phyloP scores from a whole-genome alignment of 176 grass and related monocot species.

The Hsuehochloa calcarea region DNA sequence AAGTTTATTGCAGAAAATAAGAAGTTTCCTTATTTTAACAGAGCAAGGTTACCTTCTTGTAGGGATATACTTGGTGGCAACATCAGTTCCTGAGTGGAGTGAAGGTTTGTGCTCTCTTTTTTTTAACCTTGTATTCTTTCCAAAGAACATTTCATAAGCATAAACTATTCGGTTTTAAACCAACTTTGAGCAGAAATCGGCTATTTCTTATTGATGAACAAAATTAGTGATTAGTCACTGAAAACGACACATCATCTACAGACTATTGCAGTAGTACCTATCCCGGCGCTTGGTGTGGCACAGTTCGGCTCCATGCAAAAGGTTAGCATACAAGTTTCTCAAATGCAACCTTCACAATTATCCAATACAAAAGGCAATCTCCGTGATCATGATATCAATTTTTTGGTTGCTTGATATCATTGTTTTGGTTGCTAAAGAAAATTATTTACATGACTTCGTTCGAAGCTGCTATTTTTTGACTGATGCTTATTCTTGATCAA shows the following conservation, averaged over 20 bases:
- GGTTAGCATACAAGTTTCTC: constrained; percentile 47
- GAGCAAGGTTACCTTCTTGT: constrained; percentile 47
- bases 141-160: background rate
- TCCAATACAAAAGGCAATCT: background rate
- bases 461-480: background rate
- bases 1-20: constrained; percentile 41
- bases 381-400: background rate
- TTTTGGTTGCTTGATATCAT: constrained; percentile 7
- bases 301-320: constrained; percentile 83
- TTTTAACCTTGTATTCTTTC: constrained; percentile 25
- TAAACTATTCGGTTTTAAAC: background rate
- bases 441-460: background rate
- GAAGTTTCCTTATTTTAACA: constrained; percentile 50
- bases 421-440: background rate
- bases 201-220: constrained; percentile 28
- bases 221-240: constrained; percentile 18
- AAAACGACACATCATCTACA: constrained; percentile 40
- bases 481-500: background rate
- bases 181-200: constrained; percentile 3
- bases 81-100: constrained; percentile 83
- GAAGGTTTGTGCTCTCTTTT: constrained; percentile 55
- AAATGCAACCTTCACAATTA: constrained; percentile 7
- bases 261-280: constrained; percentile 79
- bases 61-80: constrained; percentile 88
- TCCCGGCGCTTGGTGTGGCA: constrained; percentile 57